Evolutionary conservation across 2,329 filamentous ascomycete species (phyloP), one percentile per base, ranked within the genome.

Genomic region (Macrophomina pseudophaseolina): DNA sequence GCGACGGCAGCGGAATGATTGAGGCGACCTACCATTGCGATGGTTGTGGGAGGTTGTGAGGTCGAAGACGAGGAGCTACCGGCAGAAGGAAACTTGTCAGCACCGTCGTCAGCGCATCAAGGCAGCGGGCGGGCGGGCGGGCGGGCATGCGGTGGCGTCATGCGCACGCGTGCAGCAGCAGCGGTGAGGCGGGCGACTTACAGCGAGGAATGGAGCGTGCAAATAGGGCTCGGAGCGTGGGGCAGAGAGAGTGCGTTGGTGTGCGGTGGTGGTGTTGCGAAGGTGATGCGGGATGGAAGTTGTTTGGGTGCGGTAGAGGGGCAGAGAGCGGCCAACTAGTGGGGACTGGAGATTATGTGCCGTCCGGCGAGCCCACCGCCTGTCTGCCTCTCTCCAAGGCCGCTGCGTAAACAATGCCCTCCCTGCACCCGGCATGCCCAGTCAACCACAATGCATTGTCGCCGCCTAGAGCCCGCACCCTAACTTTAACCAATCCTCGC

Each of bases 51-150:
- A 12, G 30, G 59, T 54, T 18, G 59, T 56, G 48, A 56, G 44
- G 49, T 56, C 49, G 56, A 16, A 54, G 49, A 54, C 42, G 44
- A 30, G 44, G n/a, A 33, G 46, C 64, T 66, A 40, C 23, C 46
- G 6, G 35, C 35, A 12, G 51, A 12, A 35, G 48, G 46, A 64
- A 64, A 74, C 73, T 74, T 74, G 73, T 77, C 71, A 78, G 77
- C 58, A 62, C 42, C 74, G 72, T 74, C 76, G 74, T 78, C 74
- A 77, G 63, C 63, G 63, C 49, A 53, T 59, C 51, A 18, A 49
- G 58, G 58, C 44, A 62, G 58, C 58, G 44, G 44, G 58, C 58
- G 58, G 58, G 32, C 58, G 42, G 58, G 32, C 58, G 58, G 58
- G 58, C 58, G n/a, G 58, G 23, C 23, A 14, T 30, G 58, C 44